Base-by-base conservation (phyloP, 257 asterid species). In the Henckelia pumila region DNA sequence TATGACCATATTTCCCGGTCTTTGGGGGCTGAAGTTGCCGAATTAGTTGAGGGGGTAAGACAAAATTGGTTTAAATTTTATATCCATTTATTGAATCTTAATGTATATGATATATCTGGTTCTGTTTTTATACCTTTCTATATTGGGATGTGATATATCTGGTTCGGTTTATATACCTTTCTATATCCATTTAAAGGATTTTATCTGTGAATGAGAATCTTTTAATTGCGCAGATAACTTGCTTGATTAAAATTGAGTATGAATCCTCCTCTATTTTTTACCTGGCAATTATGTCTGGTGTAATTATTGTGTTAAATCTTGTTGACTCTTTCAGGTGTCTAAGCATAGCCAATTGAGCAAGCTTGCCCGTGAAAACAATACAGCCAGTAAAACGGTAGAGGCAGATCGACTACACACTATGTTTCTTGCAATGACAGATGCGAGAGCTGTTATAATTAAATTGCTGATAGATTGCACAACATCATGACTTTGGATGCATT, bases 361-460 rank as follows among this genome's bases (percentile, higher is more conserved):
- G 86, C 96, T 94, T 70, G 99, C 99, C 13, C 86, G 99, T 6
- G 96, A 94, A 61, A 91, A 87, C 78, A 78, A 91, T 83, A 94
- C 96, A 0, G 99, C 99, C 59, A 73, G 84, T 75, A 94, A 84
- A 85, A 88, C 91, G 35, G 88, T 53, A 14, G 99, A 94, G 82
- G 99, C 99, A 33, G 97, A 94, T 78, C 82, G 96, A 57, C 50
- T 94, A 75, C 99, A 91, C 60, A 94, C 97, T 20, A 94, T 94
- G 97, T 91, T 88, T 83, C 97, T 94, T 47, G 99, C 96, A 14
- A 94, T 94, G 99, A 78, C 96, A 32, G 99, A 94, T 81, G 96
- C 96, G 13, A 81, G 99, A 73, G 97, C 96, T 50, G 97, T 94
- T 71, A 87, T 94, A 24, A 83, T 94, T 49, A 94, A 94, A 78